Base-by-base conservation (phyloP, 345 rosid genomes). In the Brassica rapa region DNA sequence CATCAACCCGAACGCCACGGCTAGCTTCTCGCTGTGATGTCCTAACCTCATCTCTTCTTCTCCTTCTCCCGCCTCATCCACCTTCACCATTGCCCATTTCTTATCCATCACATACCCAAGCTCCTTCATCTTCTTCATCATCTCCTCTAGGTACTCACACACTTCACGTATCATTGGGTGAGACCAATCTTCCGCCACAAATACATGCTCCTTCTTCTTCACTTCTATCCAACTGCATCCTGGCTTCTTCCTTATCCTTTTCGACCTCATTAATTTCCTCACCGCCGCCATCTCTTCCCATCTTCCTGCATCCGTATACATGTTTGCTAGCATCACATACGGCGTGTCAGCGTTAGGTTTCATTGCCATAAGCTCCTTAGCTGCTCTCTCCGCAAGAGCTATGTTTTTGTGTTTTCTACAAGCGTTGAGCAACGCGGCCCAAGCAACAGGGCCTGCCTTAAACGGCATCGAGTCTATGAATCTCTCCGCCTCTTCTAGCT, bases 181-280 rank as follows among this genome's bases (percentile, higher is more conserved):
- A 16, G 92, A 87, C 81, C 84, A 79, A 82, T 94, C 97, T 85
- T 88, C 98, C 1, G 97, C 95, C 3, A 94, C 89, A 67, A 94
- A 94, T 5, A 89, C 90, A 56, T 94, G 91, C 33, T 75, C 82
- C 62, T 81, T 84, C 73, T 83, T 88, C 70, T 87, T 85, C 62
- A 92, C 81, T 79, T 91, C 97, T 4, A 94, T 86, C 98, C 98
- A 92, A 76, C 98, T 92, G 81, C 93, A 94, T 11, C 97, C 98
- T 0, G 97, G 98, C 49, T 83, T 88, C 88, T 94, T 94, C 88
- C 81, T 90, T 65, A 91, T 80, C 12, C 97, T 92, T 69, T 88
- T 84, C 35, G 81, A 88, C 49, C 92, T 87, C 98, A 92, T 94
- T 53, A 85, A 81, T 87, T 81, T 89, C 83, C 97, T 85, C 49